phyloP scores from a whole-genome alignment of 2,329 filamentous ascomycete genomes.

The Arthrocladium fulminans region DNA sequence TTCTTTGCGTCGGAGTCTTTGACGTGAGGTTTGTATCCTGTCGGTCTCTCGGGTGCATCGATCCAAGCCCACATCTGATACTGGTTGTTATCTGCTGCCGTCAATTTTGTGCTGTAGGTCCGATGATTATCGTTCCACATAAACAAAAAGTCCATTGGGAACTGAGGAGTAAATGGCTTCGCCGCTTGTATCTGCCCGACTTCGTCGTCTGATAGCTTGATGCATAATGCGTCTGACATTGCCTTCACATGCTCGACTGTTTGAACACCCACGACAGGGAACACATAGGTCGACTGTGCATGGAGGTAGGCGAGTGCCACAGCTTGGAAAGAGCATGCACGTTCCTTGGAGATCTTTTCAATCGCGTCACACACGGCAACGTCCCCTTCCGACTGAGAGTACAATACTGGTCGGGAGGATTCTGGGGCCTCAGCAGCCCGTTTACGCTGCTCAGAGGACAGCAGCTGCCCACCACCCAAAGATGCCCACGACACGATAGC shows the following conservation, averaged over 20 bases:
- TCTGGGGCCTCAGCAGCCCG: conserved; percentile 20
- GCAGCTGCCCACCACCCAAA: conserved; percentile 44
- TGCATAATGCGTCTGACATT: conserved; percentile 47
- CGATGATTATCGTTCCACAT: neutral
- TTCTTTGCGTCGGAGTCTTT: neutral
- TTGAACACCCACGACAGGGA: conserved; percentile 45
- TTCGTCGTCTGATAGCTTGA: conserved; percentile 44
- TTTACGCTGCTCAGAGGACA: conserved; percentile 32
- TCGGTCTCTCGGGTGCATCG: conserved; percentile 10
- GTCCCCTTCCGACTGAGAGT: conserved; percentile 3
- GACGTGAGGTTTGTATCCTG: neutral
- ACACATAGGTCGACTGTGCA: conserved; percentile 44
- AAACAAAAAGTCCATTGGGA: conserved; percentile 32
- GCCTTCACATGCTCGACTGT: conserved; percentile 45
- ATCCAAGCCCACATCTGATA: conserved; percentile 15
- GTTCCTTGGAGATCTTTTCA: conserved; percentile 14
- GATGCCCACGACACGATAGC: conserved; percentile 47
- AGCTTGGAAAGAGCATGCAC: conserved; percentile 8
- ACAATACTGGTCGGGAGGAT: conserved; percentile 16
- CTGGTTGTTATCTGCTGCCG: conserved; percentile 9
- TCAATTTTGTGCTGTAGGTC: conserved; percentile 4
- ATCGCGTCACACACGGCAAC: conserved; percentile 14
- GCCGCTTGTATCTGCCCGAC: conserved; percentile 46
- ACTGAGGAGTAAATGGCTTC: conserved; percentile 46
- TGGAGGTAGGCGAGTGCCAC: conserved; percentile 43